Conservation (phyloP, 352 stramenopile species). For the Pythium scleroteichum region DNA sequence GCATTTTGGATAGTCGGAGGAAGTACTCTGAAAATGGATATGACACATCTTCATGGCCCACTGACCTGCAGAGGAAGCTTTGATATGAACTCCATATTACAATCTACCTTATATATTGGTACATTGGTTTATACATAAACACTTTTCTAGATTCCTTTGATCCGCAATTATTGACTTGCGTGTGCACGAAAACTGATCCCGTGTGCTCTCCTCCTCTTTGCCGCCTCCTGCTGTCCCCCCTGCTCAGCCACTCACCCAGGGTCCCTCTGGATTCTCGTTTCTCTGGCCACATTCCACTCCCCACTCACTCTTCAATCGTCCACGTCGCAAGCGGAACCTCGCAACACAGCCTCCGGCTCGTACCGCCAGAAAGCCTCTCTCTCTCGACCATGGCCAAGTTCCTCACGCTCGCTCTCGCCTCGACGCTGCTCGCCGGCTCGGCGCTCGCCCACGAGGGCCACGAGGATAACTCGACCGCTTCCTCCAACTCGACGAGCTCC, state of each 20-base stretch:
- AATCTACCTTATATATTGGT: not conserved
- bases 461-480: constrained; percentile 9
- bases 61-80: too few species aligned
- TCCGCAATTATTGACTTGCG: constrained; percentile 10
- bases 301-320: constrained; percentile 21
- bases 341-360: not conserved
- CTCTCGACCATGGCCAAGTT: constrained; percentile 23
- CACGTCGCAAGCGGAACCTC: not conserved
- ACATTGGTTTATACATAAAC: not conserved
- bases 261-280: not conserved
- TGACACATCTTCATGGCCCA: too few species aligned
- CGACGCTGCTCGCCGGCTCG: constrained; percentile 28
- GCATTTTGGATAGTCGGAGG: not conserved
- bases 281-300: not conserved
- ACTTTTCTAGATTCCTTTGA: not conserved
- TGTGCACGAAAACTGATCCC: not conserved
- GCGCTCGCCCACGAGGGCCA: constrained; percentile 9
- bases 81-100: not conserved
- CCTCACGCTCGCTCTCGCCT: constrained; percentile 19
- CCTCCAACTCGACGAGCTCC: not conserved
- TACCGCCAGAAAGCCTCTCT: not conserved
- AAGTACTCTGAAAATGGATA: not conserved
- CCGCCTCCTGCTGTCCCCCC: not conserved
- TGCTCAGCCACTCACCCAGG: constrained; percentile 24
- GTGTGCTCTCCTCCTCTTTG: not conserved